Evolutionary conservation across 148 eudicot species (phyloP).

Genomic region (Beta vulgaris): DNA sequence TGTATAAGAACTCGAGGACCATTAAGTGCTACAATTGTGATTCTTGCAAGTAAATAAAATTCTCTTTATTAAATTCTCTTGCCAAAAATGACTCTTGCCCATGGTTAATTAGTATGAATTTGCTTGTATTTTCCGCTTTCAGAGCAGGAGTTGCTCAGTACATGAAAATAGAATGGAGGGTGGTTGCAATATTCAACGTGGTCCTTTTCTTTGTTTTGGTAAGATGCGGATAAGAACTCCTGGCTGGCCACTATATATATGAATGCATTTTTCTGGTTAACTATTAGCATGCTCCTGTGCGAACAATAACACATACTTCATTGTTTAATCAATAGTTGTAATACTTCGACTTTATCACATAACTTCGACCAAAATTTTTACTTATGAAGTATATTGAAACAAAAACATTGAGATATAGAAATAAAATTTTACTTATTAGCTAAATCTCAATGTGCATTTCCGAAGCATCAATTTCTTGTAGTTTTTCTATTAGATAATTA

Average conservation of each 20-base stretch:
- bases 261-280: not conserved
- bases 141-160: conserved; percentile 98
- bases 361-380: too few relatives aligned
- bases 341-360: too few relatives aligned
- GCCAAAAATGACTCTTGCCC: not conserved
- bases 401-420: too few relatives aligned
- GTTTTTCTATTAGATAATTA: too few relatives aligned
- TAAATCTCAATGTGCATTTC: too few relatives aligned
- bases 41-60: conserved; percentile 77
- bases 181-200: conserved; percentile 85
- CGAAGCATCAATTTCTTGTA: too few relatives aligned
- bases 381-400: too few relatives aligned
- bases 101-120: conserved; percentile 6
- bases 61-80: not conserved
- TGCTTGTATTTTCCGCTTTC: conserved; percentile 12
- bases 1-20: conserved; percentile 61
- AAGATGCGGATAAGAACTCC: conserved; percentile 21
- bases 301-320: too few relatives aligned
- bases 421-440: too few relatives aligned
- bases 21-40: conserved; percentile 80
- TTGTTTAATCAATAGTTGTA: too few relatives aligned
- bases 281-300: not conserved
- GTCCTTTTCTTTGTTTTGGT: conserved; percentile 75
- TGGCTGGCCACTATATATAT: not conserved
- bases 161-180: conserved; percentile 94